These are phyloP conservation scores for Phoma sp. DNA, from an alignment of 2,329 filamentous ascomycete genomes.

Conservation along the genomic window DNA sequence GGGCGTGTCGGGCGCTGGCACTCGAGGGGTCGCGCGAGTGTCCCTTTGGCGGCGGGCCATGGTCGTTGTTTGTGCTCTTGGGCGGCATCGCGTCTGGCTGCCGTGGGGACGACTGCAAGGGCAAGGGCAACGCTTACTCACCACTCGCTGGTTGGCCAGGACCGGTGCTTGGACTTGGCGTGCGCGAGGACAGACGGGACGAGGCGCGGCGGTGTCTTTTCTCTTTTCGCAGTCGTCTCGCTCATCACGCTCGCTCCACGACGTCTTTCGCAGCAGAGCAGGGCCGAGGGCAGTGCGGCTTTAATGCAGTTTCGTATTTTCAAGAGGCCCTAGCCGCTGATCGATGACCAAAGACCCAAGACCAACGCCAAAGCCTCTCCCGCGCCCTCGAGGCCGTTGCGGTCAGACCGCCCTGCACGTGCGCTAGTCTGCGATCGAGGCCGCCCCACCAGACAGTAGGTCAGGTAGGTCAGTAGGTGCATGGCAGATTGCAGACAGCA, in stretches of 20 bases:
- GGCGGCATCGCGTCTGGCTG: constrained; percentile 29
- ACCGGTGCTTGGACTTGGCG: not conserved
- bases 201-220: not conserved
- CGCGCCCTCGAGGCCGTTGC: constrained; percentile 7
- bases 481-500: too few species aligned
- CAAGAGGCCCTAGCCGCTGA: constrained; percentile 19
- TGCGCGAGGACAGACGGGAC: not conserved
- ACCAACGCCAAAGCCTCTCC: constrained; percentile 1
- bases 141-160: not conserved
- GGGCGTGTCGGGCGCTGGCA: constrained; percentile 38
- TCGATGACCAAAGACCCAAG: not conserved
- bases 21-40: constrained; percentile 43
- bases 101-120: not conserved
- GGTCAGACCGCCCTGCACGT: constrained; percentile 33
- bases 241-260: constrained; percentile 24
- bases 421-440: constrained; percentile 9
- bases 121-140: not conserved
- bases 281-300: constrained; percentile 4
- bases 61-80: constrained; percentile 25
- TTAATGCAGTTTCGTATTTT: constrained; percentile 14
- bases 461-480: too few species aligned
- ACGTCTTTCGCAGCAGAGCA: not conserved
- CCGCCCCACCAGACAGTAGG: constrained; percentile 14
- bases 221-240: not conserved
- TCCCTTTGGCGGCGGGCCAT: constrained; percentile 22